phyloP scores from a whole-genome alignment of 345 rosid genomes.

The Salix suchowensis region DNA sequence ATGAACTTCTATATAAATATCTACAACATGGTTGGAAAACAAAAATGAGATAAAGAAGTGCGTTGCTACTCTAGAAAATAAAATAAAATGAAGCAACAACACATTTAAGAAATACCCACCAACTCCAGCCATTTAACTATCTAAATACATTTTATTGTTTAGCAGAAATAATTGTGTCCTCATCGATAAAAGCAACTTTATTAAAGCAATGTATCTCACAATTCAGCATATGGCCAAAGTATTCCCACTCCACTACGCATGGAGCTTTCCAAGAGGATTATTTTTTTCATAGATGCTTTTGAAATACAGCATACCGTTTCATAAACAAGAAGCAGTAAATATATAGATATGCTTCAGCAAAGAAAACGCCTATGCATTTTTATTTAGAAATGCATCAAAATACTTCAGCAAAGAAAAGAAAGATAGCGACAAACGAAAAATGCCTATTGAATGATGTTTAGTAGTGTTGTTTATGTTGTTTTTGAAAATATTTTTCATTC shows the following conservation, averaged over 20 bases:
- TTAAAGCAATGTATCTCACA: background rate
- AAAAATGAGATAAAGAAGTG: too few species aligned
- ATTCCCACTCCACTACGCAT: background rate
- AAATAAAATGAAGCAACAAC: too few species aligned
- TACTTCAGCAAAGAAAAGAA: accelerated
- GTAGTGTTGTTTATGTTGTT: too few species aligned
- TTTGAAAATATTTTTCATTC: too few species aligned
- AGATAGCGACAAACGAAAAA: accelerated
- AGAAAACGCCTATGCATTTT: too few species aligned
- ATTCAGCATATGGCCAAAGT: background rate
- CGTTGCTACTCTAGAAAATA: too few species aligned
- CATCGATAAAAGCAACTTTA: background rate
- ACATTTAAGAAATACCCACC: background rate
- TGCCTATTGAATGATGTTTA: too few species aligned
- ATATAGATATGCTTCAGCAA: too few species aligned
- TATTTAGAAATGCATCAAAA: too few species aligned
- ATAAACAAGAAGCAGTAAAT: background rate
- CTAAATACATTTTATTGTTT: background rate
- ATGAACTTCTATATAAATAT: too few species aligned
- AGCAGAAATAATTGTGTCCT: background rate
- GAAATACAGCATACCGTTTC: background rate
- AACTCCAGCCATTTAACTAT: background rate
- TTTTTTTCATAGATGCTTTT: background rate
- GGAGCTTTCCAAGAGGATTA: background rate
- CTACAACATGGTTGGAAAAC: too few species aligned